Evolutionary conservation across 371 early-diverging fungal genomes (phyloP), one percentile per base, ranked within the genome.

Genomic region (Haplosporangium sp.): DNA sequence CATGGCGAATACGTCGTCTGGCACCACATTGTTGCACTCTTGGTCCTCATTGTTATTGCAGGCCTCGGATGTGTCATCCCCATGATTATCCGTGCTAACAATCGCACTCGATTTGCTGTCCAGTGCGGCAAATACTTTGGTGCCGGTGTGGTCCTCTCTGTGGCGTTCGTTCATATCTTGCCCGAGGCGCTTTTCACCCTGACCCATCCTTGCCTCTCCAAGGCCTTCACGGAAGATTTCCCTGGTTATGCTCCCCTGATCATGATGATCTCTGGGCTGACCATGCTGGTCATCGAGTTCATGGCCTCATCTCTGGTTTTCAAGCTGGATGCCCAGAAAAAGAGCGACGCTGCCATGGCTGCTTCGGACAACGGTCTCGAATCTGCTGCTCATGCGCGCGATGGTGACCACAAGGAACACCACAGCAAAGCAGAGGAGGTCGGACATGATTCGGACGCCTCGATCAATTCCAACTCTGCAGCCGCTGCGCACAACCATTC

Each of bases 131-230:
- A 90, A 71, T 84, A 85, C 69, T 85, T 94, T 64, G 93, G 94
- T 59, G 91, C 92, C 3, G 95, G 95, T 59, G 89, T 95, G 13
- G 92, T 95, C 57, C 85, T 94, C 59, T 87, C 92, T 1, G 93
- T 93, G 8, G 93, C 91, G 10, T 91, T 94, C 56, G 86, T 95
- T 66, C 95, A 95, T 79, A 84, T 82, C 74, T 63, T 89, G 41
- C 86, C 87, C 1, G 82, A 72, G 16, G 85, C 87, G 11, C 63
- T 70, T 55, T 80, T 71, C 14, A 71, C 69, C 18, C 72, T 90
- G 43, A 74, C 73, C 29, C 77, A 86, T 69, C 76, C 83, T 42
- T 87, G 87, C 56, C 65, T 86, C 23, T 81, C 79, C 55, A 79
- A 67, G 36, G 60, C 61, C 12, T 84, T 84, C 64, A 67, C 60